A percentile compares a stretch with the other conserved stretches of the same genome.
phyloP scores from a whole-genome alignment of 306 rosid species.

The Glycine soja region DNA sequence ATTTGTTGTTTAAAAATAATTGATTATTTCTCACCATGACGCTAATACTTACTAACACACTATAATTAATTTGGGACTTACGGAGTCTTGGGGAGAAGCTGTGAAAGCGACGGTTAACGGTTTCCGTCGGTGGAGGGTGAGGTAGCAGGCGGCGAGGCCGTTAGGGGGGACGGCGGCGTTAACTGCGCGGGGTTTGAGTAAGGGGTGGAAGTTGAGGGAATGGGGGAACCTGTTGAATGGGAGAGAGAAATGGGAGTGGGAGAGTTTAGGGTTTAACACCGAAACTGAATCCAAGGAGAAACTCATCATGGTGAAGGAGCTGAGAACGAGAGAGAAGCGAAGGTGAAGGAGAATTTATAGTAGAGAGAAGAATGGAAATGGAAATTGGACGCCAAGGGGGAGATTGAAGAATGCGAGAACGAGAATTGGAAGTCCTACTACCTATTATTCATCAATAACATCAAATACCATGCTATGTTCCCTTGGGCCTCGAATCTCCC shows the following conservation, averaged over 20 bases:
- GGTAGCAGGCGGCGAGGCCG: constrained; percentile 38
- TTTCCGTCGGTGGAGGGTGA: constrained; percentile 47
- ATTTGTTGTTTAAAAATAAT: too few relatives aligned
- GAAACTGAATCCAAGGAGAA: constrained; percentile 67
- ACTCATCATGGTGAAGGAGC: constrained; percentile 38
- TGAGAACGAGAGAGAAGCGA: constrained; percentile 52
- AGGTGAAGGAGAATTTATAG: neutral
- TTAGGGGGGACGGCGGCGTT: constrained; percentile 36
- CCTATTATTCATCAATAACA: neutral
- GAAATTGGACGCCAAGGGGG: neutral
- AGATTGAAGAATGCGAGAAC: too few relatives aligned
- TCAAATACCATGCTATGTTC: neutral
- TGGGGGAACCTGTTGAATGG: constrained; percentile 45
- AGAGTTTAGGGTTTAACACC: constrained; percentile 66
- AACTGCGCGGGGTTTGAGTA: constrained; percentile 49
- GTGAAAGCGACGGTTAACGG: constrained; percentile 56
- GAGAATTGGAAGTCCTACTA: neutral
- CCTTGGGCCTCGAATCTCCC: neutral
- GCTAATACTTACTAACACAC: too few relatives aligned
- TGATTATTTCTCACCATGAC: too few relatives aligned
- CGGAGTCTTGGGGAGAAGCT: constrained; percentile 74
- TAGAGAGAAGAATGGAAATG: neutral
- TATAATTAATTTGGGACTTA: constrained; percentile 35
- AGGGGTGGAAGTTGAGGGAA: constrained; percentile 57
- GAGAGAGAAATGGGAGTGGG: constrained; percentile 32